These are phyloP conservation scores for Artemisia tridentata DNA, from an alignment of 129 eudicot genomes.

Conservation along the genomic window DNA sequence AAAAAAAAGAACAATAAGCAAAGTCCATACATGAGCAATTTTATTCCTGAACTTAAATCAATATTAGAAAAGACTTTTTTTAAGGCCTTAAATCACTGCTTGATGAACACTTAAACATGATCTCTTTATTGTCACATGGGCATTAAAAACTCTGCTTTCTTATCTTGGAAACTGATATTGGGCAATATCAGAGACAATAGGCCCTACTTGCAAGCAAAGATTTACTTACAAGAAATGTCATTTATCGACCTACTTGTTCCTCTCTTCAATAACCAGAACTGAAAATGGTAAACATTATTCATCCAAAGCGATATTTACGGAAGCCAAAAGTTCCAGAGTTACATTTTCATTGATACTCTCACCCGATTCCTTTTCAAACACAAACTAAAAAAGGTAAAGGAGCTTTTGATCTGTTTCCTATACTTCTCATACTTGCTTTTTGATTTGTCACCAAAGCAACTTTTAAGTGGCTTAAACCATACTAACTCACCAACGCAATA, in stretches of 20 bases:
- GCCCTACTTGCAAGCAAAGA: background rate
- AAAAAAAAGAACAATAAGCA: no score
- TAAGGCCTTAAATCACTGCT: slow-evolving; percentile 2
- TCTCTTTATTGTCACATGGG: background rate
- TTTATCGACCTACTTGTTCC: background rate
- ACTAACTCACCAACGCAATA: no score
- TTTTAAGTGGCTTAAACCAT: background rate
- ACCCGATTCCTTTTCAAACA: background rate
- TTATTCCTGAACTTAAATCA: slow-evolving; percentile 7
- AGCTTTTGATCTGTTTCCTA: background rate
- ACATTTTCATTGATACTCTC: background rate
- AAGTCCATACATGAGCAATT: slow-evolving; percentile 3
- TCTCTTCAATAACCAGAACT: slow-evolving; percentile 13
- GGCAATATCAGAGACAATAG: slow-evolving; percentile 4
- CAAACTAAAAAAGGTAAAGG: slow-evolving; percentile 9
- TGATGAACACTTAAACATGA: background rate
- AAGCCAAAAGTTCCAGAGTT: slow-evolving; percentile 5
- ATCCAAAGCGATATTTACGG: background rate
- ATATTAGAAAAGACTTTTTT: background rate
- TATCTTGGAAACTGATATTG: background rate
- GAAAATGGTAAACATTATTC: slow-evolving; percentile 3
- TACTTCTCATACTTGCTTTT: background rate
- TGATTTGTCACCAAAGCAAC: slow-evolving; percentile 4
- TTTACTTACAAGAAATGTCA: slow-evolving; percentile 2
- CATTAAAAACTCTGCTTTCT: background rate